phyloP scores from a whole-genome alignment of 805 yeast species.

The Kluyveromyces siamensis region DNA sequence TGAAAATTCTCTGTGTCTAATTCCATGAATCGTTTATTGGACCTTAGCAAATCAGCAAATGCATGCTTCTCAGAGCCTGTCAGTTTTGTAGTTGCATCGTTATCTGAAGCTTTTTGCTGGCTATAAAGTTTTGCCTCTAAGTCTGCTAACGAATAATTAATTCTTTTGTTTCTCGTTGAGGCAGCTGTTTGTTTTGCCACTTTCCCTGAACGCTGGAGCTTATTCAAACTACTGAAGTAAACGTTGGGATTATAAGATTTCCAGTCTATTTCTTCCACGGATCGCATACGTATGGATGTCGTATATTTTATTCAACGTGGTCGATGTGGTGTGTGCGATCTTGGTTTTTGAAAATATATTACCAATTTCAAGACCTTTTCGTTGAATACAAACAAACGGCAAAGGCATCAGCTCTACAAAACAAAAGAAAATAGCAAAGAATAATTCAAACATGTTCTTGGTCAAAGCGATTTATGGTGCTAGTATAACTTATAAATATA shows the following conservation, averaged over 20 bases:
- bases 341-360: too few species aligned
- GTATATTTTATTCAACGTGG: neutral
- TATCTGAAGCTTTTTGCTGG: constrained; percentile 6
- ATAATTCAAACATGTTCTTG: too few species aligned
- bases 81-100: constrained; percentile 7
- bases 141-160: constrained; percentile 29
- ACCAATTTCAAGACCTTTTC: too few species aligned
- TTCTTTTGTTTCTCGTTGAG: constrained; percentile 20
- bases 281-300: constrained; percentile 1
- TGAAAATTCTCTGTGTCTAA: constrained; percentile 25
- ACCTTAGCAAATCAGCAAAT: constrained; percentile 23
- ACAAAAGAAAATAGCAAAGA: too few species aligned
- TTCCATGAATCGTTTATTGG: constrained; percentile 26
- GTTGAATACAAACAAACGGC: too few species aligned
- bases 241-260: constrained; percentile 26
- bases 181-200: constrained; percentile 14
- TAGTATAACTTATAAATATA: neutral
- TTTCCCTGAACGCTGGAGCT: neutral
- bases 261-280: constrained; percentile 27
- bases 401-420: too few species aligned
- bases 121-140: constrained; percentile 24
- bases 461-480: too few species aligned
- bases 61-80: constrained; percentile 16
- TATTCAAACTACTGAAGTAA: constrained; percentile 19
- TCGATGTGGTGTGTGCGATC: too few species aligned